Evolutionary conservation across 1,139 yeast genomes (phyloP).

Genomic region (Wickerhamomyces sp.): DNA sequence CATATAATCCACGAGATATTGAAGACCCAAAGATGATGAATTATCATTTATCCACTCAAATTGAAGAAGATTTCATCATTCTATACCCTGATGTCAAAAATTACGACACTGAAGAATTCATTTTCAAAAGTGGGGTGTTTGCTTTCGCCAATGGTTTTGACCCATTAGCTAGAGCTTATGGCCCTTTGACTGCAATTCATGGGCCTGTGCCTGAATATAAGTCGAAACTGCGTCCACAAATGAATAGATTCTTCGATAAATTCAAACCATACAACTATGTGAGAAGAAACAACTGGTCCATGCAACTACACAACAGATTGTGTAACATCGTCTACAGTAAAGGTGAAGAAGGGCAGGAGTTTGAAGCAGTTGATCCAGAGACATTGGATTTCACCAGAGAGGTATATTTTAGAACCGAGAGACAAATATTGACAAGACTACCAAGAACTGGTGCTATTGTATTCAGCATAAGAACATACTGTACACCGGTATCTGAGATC

Average conservation of each 20-base stretch:
- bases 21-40: slow-evolving; percentile 31
- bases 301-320: slow-evolving; percentile 67
- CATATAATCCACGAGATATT: slow-evolving; percentile 24
- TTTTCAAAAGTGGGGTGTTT: slow-evolving; percentile 58
- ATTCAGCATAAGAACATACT: slow-evolving; percentile 63
- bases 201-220: slow-evolving; percentile 69
- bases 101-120: slow-evolving; percentile 51
- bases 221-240: slow-evolving; percentile 59
- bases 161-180: slow-evolving; percentile 51
- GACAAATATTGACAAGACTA: slow-evolving; percentile 64
- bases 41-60: slow-evolving; percentile 38
- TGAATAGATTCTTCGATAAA: slow-evolving; percentile 71
- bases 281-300: slow-evolving; percentile 73
- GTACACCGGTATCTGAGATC: slow-evolving; percentile 54
- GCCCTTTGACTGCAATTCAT: slow-evolving; percentile 55
- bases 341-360: slow-evolving; percentile 35
- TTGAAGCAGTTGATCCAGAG: slow-evolving; percentile 24
- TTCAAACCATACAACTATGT: slow-evolving; percentile 59
- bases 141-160: slow-evolving; percentile 77
- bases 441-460: slow-evolving; percentile 57
- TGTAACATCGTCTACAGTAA: slow-evolving; percentile 40
- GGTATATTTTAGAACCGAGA: slow-evolving; percentile 52
- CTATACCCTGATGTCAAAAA: slow-evolving; percentile 45
- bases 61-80: slow-evolving; percentile 67
- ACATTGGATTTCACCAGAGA: slow-evolving; percentile 46